Evolutionary conservation across 148 eudicot species (phyloP), one percentile per base, ranked within the genome.

Genomic region (Persicaria tinctoria): DNA sequence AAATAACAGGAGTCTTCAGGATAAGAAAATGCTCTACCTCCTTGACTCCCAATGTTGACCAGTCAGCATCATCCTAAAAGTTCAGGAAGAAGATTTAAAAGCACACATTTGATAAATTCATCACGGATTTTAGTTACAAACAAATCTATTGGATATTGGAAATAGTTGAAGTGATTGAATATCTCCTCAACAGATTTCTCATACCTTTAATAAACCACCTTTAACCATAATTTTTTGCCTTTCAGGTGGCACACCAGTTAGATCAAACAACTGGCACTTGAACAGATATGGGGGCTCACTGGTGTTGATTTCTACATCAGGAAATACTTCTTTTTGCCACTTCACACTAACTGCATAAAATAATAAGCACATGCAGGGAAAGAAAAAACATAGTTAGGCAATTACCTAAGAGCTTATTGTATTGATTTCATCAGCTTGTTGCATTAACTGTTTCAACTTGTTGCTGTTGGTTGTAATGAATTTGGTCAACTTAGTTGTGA

Each of bases 221-320:
- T 90, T 95, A 47, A 89, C 91, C 98, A 95, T 90, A 72, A 95
- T 95, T 80, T 95, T 95, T 77, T 95, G 98, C 81, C 98, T 95
- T 83, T 95, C 97, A 62, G 97, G 98, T 10, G 98, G 97, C 32
- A 95, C 98, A 80, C 97, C 98, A 18, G 97, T 95, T 27, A 95
- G 88, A 86, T 90, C 97, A 77, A 64, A 95, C 74, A 95, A 75
- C 81, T 95, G 98, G 83, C 86, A 84, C 76, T 95, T 95, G 86
- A 95, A 95, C 78, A 95, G 86, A 77, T 83, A 92, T 16, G 98
- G 97, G 60, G 97, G 82, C 84, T 92, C 92, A 74, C 80, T 87
- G 46, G 98, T 89, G 73, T 95, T 97, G 63, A 95, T 87, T 79
- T 95, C 98, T 79, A 95, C 96, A 75, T 79, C 84, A 62, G 89